Evolutionary conservation across 352 stramenopile species (phyloP).

Genomic region (Aphanomyces stellatus): DNA sequence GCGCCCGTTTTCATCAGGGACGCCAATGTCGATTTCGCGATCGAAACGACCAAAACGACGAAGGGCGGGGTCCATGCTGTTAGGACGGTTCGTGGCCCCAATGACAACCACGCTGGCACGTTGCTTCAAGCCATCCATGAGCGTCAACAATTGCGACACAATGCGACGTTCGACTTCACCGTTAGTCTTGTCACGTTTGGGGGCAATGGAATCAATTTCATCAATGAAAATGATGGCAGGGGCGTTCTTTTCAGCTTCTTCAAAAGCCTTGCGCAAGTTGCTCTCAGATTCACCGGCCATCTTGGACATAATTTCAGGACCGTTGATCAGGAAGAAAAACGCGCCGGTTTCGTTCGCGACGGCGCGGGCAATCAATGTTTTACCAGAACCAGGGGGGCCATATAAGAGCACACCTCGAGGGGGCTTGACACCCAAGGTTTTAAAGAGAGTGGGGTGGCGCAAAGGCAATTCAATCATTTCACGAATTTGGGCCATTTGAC

Average conservation of each 20-base stretch:
- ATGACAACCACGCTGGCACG: slow-evolving; percentile 96
- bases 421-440: slow-evolving; percentile 99
- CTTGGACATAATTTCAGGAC: slow-evolving; percentile 99
- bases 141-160: slow-evolving; percentile 96
- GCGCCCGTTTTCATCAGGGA: slow-evolving; percentile 98
- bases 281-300: slow-evolving; percentile 91
- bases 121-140: slow-evolving; percentile 98
- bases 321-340: slow-evolving; percentile 99
- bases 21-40: slow-evolving; percentile 99
- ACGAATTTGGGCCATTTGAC: slow-evolving; percentile 99
- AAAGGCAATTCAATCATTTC: slow-evolving; percentile 99
- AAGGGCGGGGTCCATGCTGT: slow-evolving; percentile 97
- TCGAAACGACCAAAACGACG: slow-evolving; percentile 98
- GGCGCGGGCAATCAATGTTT: slow-evolving; percentile 98
- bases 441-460: slow-evolving; percentile 97
- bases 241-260: slow-evolving; percentile 99
- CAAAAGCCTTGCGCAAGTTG: slow-evolving; percentile 95
- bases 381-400: slow-evolving; percentile 96
- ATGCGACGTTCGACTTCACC: slow-evolving; percentile 98
- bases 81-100: slow-evolving; percentile 98
- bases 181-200: slow-evolving; percentile 99
- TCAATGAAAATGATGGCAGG: slow-evolving; percentile 99
- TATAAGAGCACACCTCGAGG: slow-evolving; percentile 98
- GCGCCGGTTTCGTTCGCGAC: slow-evolving; percentile 99
- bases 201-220: slow-evolving; percentile 98